These are phyloP conservation scores for Salix viminalis DNA, from an alignment of 345 rosid genomes.

Conservation along the genomic window DNA sequence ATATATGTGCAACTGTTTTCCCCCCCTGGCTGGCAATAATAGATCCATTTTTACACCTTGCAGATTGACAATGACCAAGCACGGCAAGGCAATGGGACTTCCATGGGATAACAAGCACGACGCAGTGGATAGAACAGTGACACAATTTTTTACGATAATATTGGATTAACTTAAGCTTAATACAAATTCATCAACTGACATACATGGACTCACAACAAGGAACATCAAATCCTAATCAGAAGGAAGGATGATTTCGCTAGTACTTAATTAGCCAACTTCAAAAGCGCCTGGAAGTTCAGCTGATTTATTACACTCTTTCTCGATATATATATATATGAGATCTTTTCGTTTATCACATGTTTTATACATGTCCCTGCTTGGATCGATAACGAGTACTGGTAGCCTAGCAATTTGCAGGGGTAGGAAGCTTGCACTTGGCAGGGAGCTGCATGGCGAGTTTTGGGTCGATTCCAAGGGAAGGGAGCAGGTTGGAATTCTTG, in stretches of 20 bases:
- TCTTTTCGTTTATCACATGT: not conserved
- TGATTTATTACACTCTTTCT: not conserved
- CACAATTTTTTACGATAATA: not conserved
- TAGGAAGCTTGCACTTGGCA: constrained; percentile 44
- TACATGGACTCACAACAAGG: not conserved
- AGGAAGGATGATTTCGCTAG: not conserved
- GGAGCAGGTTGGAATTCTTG: constrained; percentile 45
- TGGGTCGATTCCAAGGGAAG: constrained; percentile 52
- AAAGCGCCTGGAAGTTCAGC: not conserved
- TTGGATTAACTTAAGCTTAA: not conserved
- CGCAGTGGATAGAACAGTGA: too few species aligned
- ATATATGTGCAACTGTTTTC: too few species aligned
- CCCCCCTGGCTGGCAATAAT: too few species aligned
- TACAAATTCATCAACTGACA: not conserved
- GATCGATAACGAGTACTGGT: too few species aligned
- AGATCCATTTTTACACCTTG: too few species aligned
- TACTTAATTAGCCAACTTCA: not conserved
- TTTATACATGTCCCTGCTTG: not conserved
- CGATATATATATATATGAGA: not conserved
- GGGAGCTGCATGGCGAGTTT: constrained; percentile 57
- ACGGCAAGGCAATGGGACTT: too few species aligned
- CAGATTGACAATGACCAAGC: too few species aligned
- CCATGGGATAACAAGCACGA: too few species aligned
- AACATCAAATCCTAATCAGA: not conserved
- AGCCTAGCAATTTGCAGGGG: constrained; percentile 32